phyloP scores from a whole-genome alignment of 352 stramenopile genomes.

The Globisporangium camurandrum region DNA sequence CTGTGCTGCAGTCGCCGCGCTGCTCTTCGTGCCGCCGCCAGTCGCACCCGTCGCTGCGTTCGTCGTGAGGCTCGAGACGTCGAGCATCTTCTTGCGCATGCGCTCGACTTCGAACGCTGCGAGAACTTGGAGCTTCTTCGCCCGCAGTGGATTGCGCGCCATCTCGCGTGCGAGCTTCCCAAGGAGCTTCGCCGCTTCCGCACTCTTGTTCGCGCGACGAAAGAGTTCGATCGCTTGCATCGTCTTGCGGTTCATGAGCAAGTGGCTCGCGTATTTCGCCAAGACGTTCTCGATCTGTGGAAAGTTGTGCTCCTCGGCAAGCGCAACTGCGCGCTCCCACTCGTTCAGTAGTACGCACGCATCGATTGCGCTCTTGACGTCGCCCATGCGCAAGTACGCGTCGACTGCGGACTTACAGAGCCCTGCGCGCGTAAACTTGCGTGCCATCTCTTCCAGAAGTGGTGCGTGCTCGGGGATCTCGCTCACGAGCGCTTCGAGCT shows the following conservation, averaged over 20 bases:
- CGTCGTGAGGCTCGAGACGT: slow-evolving; percentile 45
- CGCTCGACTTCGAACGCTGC: slow-evolving; percentile 92
- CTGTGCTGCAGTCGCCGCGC: slow-evolving; percentile 59
- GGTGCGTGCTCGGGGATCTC: slow-evolving; percentile 76
- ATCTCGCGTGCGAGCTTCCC: slow-evolving; percentile 82
- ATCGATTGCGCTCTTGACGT: slow-evolving; percentile 91
- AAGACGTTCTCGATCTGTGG: slow-evolving; percentile 92
- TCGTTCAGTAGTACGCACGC: slow-evolving; percentile 91
- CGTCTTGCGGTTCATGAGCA: slow-evolving; percentile 82
- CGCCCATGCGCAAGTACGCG: slow-evolving; percentile 83
- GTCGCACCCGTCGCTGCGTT: no score
- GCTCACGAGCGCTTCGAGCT: slow-evolving; percentile 78
- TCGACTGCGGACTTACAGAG: slow-evolving; percentile 78
- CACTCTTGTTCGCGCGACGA: slow-evolving; percentile 88
- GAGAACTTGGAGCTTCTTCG: slow-evolving; percentile 92
- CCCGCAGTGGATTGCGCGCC: slow-evolving; percentile 73
- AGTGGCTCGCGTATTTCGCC: slow-evolving; percentile 81
- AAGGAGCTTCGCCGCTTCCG: slow-evolving; percentile 88
- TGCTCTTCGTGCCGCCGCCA: no score
- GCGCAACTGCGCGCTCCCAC: slow-evolving; percentile 85
- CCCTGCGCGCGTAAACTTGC: slow-evolving; percentile 85
- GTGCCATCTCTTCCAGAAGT: slow-evolving; percentile 77
- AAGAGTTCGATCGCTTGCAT: slow-evolving; percentile 91
- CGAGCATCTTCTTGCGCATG: slow-evolving; percentile 87
- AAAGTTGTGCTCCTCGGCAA: slow-evolving; percentile 90